Evolutionary conservation across 2,329 filamentous ascomycete genomes (phyloP), one percentile per base, ranked within the genome.

Genomic region (Arachnopeziza araneosa): DNA sequence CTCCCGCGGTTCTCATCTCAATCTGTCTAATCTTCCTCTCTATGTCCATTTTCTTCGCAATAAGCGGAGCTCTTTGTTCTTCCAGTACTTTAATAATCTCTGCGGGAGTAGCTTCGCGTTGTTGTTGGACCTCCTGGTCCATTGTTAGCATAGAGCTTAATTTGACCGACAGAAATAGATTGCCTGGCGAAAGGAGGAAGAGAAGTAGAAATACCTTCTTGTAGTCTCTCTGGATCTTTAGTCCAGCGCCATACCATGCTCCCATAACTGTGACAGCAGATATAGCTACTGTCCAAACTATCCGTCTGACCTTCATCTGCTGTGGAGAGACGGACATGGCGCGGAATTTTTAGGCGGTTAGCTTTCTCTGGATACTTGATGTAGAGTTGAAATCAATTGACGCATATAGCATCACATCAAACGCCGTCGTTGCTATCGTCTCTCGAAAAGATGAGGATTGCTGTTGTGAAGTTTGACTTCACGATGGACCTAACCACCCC

Each of bases 171-270:
- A 54, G 52, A 23, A 19, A 21, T 9, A 30, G n/a, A 22, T n/a
- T 12, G 12, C 24, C 32, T 19, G 6, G 50, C 7, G 19, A 17
- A 22, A 44, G 19, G 49, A 14, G 10, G 10, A 14, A 44, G 36
- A 19, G 17, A 44, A 14, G 12, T 44, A 14, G 10, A 22, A 71
- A 51, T 73, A 85, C 83, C 76, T 83, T 72, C 58, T 77, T 75
- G 49, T 75, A 70, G 54, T 86, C 79, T 63, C 78, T 74, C 36
- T 78, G 72, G 2, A 76, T 79, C 69, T 85, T 86, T 62, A 87
- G 64, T 10, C 79, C 78, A 17, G 85, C 85, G 24, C 85, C 85
- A 65, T 85, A 86, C 62, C 81, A 77, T 1, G 83, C 78, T 56
- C 85, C 84, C 1, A 78, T 79, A 5, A 80, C 79, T 1, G 83